phyloP scores from a whole-genome alignment of 108 stramenopile species.

The Pseudonitzschia multistriata region DNA sequence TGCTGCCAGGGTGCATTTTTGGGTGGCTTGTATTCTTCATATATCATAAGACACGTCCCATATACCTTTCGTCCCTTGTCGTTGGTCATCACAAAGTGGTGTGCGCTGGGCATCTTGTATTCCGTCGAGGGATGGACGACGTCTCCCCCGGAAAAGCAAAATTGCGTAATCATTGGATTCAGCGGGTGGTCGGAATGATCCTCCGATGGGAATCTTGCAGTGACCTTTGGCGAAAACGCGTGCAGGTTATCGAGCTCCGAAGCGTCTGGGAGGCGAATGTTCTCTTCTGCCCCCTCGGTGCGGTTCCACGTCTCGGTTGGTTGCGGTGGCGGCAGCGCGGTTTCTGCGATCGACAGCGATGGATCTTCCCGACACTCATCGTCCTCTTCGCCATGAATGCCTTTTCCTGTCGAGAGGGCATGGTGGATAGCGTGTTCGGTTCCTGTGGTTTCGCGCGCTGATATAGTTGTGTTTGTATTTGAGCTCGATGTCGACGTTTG shows the following conservation, averaged over 20 bases:
- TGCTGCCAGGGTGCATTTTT: slow-evolving; percentile 15
- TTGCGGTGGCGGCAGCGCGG: slow-evolving; percentile 24
- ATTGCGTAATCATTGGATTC: slow-evolving; percentile 82
- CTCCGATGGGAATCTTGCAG: slow-evolving; percentile 69
- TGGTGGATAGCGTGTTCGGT: slow-evolving; percentile 24
- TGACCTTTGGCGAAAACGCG: slow-evolving; percentile 66
- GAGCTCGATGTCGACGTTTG: too few species aligned
- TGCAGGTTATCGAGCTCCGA: neutral
- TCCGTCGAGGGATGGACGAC: slow-evolving; percentile 51
- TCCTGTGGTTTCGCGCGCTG: neutral
- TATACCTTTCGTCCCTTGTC: slow-evolving; percentile 80
- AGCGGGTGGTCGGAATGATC: slow-evolving; percentile 74
- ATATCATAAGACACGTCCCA: slow-evolving; percentile 80
- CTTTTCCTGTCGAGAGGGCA: slow-evolving; percentile 10
- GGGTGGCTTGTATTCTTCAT: slow-evolving; percentile 68
- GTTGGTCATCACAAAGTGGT: slow-evolving; percentile 85
- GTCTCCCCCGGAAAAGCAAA: slow-evolving; percentile 81
- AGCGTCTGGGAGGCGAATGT: slow-evolving; percentile 41
- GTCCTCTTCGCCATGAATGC: neutral
- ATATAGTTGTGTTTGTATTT: neutral
- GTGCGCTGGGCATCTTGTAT: slow-evolving; percentile 77
- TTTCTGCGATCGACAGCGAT: neutral
- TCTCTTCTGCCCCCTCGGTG: slow-evolving; percentile 26
- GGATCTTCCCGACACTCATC: slow-evolving; percentile 16
- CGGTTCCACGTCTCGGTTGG: slow-evolving; percentile 38